Base-by-base conservation (phyloP, 1,139 yeast genomes). In the Pichia norvegensis region DNA sequence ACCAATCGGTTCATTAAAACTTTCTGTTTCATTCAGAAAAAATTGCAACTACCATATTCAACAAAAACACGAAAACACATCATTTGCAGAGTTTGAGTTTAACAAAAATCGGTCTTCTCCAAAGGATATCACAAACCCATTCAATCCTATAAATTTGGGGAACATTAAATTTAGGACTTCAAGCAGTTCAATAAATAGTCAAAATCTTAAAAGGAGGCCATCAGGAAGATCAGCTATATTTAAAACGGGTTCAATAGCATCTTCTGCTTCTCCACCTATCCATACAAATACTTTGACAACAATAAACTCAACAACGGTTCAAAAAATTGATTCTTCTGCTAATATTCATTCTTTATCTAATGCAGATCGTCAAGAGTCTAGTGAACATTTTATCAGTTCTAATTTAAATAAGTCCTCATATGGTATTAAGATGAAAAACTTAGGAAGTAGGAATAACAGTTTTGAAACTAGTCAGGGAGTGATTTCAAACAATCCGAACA, bases 21-120 rank as follows among this genome's bases (percentile, higher is more conserved):
- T 86, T 10, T 78, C 94, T 0, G 90, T 86, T 1, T 84, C 94
- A 6, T 90, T 84, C 59, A 73, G 98, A 49, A 72, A 70, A 36
- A 85, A 86, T 58, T 73, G 79, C 50, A 74, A 78, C 45, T 92
- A 90, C 63, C 68, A 73, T 37, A 68, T 86, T 17, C 20, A 37
- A 20, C 22, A 14, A 13, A 25, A 31, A 11, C 29, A 43, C 4
- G 43, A 40, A 11, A 21, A 22, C 4, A 22, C 20, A 1, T 27
- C 17, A 16, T 17, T 31, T 25, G 29, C 38, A 20, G 38, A 40
- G 17, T 40, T 41, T 23, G 44, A 41, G 16, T 33, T 25, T 21
- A 33, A 33, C 21, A 38, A 38, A 38, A 38, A 21, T 20, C 23
- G n/a, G n/a, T 29, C 40, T 9, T 20, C 41, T 6, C 31, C 23